phyloP scores from a whole-genome alignment of 164 flowering plant genomes.

The Aristolochia californica region DNA sequence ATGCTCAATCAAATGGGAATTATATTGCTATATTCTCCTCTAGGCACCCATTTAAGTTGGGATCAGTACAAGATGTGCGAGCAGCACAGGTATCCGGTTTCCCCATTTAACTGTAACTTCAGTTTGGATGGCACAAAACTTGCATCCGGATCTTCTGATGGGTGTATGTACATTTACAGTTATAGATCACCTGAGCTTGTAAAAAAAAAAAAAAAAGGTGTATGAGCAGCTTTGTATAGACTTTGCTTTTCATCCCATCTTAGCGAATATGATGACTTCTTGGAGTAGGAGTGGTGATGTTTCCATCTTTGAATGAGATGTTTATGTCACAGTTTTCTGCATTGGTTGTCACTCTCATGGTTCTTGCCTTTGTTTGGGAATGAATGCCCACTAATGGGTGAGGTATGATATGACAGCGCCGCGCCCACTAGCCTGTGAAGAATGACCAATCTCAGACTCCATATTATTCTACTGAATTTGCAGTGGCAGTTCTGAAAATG shows the following conservation, averaged over 20 bases:
- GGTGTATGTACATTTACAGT: constrained; percentile 56
- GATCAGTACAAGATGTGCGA: constrained; percentile 82
- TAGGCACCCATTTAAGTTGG: constrained; percentile 65
- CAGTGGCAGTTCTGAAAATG: too few relatives aligned
- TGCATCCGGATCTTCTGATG: constrained; percentile 77
- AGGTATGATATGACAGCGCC: too few relatives aligned
- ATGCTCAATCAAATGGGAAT: constrained; percentile 84
- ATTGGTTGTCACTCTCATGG: neutral
- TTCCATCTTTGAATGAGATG: constrained; percentile 40
- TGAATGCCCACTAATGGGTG: too few relatives aligned
- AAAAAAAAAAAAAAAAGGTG: constrained; percentile 48
- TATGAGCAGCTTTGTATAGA: constrained; percentile 66
- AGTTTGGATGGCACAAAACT: constrained; percentile 60
- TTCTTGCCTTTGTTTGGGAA: too few relatives aligned
- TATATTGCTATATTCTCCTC: constrained; percentile 81
- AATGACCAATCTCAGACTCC: too few relatives aligned
- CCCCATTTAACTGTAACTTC: constrained; percentile 77
- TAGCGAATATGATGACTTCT: constrained; percentile 64
- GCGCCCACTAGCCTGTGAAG: too few relatives aligned
- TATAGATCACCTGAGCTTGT: constrained; percentile 40
- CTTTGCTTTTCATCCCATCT: constrained; percentile 61
- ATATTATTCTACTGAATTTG: too few relatives aligned
- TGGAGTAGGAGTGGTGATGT: constrained; percentile 80
- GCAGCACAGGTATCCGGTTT: constrained; percentile 90
- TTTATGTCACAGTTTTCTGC: neutral